Base-by-base conservation (phyloP, 495 filamentous ascomycete genomes). In the Penicillium lagena region DNA sequence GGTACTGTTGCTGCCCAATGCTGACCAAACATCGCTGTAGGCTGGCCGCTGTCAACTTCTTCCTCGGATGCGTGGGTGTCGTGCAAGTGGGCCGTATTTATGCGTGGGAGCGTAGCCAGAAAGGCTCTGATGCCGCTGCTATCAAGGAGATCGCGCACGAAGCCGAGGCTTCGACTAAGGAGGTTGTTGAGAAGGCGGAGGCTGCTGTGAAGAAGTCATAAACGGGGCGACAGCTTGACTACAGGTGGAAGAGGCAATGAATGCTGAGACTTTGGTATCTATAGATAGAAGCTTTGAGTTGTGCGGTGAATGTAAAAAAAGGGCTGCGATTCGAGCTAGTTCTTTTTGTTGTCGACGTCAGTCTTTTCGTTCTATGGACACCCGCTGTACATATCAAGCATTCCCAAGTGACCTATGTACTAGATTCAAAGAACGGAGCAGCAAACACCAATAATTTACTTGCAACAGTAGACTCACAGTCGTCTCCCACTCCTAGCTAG, bases 31-130 rank as follows among this genome's bases (percentile, higher is more conserved):
- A 55, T 46, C 10, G 42, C 28, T 36, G 12, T 38, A 93, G 87
- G 42, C 80, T 98, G 48, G 93, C 93, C 39, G 80, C 90, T 12
- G 93, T 98, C 53, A 98, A 97, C 80, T 96, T 96, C 82, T 95
- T 96, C 81, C 85, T 98, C 50, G 89, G 83, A 47, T 72, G 81
- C 42, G 90, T 96, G 46, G 93, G 94, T 51, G 66, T 83, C 39
- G 78, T 86, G 43, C 93, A 98, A 73, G 73, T 89, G 43, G 66
- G 68, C 46, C 82, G 93, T 51, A 96, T 97, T 56, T 50, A 75
- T 51, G 40, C 80, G 59, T 94, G 81, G 62, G 77, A 82, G 52
- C 59, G 66, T 50, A 76, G 70, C 49, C 61, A 81, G 84, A 73
- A 74, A 55, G 64, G 59, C 11, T 71, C 53, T 2, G 44, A 66